Evolutionary conservation across 768 basidiomycete species (phyloP).

Genomic region (Agaricus blazei): DNA sequence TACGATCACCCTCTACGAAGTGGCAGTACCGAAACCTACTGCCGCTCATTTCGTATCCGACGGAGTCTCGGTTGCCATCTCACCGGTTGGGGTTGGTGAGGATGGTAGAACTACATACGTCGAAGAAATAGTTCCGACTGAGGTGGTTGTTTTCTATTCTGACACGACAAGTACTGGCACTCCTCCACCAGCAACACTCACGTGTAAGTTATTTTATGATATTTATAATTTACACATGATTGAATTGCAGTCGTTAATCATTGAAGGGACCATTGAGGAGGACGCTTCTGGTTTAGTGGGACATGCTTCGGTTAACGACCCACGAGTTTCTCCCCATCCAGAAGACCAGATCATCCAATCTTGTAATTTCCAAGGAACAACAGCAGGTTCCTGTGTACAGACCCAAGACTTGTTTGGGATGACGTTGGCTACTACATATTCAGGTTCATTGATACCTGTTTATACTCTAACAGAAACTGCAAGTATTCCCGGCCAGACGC

Average conservation of each 20-base stretch:
- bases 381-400: neutral
- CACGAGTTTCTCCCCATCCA: neutral
- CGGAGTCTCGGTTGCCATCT: neutral
- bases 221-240: neutral
- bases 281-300: neutral
- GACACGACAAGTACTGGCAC: neutral
- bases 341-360: neutral
- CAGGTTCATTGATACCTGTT: neutral
- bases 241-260: neutral
- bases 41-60: too few species aligned
- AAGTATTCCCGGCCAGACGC: neutral
- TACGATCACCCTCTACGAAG: neutral
- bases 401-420: neutral
- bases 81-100: neutral
- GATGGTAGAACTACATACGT: neutral
- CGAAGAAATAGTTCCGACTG: neutral
- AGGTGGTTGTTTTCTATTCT: neutral
- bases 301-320: neutral
- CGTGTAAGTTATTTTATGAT: neutral
- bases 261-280: neutral
- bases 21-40: neutral
- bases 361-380: neutral
- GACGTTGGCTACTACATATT: neutral
- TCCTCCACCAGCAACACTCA: neutral
- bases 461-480: neutral